These are phyloP conservation scores for Spathaspora gorwiae DNA, from an alignment of 805 yeast species.

Conservation along the genomic window DNA sequence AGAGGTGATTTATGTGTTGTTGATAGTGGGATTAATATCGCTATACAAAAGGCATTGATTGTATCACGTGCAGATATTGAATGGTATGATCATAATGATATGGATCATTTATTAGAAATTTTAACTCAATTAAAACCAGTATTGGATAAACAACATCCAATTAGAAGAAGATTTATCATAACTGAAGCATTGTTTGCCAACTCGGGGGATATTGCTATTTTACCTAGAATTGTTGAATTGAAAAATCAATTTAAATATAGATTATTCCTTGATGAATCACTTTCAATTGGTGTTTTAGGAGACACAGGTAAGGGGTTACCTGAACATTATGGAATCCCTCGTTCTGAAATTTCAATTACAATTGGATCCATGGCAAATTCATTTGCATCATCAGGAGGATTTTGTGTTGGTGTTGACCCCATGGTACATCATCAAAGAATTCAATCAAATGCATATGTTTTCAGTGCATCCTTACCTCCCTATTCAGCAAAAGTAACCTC, in stretches of 20 bases:
- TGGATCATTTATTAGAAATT: constrained; percentile 71
- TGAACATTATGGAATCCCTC: constrained; percentile 65
- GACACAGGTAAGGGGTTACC: constrained; percentile 78
- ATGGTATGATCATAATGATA: constrained; percentile 84
- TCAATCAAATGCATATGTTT: constrained; percentile 84
- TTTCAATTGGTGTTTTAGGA: constrained; percentile 85
- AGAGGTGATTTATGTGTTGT: constrained; percentile 92
- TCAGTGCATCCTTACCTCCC: constrained; percentile 92
- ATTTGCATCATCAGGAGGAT: constrained; percentile 86
- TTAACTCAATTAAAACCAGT: constrained; percentile 58
- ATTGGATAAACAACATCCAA: constrained; percentile 60
- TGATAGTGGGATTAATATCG: constrained; percentile 69
- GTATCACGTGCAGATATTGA: constrained; percentile 82
- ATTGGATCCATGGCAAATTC: constrained; percentile 82
- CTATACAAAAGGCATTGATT: constrained; percentile 83
- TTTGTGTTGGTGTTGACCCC: constrained; percentile 78
- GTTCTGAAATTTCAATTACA: constrained; percentile 76
- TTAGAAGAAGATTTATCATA: constrained; percentile 85
- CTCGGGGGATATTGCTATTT: constrained; percentile 73
- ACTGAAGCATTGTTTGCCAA: constrained; percentile 87
- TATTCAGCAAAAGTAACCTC: constrained; percentile 71
- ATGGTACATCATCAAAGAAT: constrained; percentile 92
- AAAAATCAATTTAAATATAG: constrained; percentile 82
- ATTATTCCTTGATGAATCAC: constrained; percentile 80
- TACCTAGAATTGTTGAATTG: constrained; percentile 64